phyloP scores from a whole-genome alignment of 371 early-diverging fungal species.

The Mortierella sp. region DNA sequence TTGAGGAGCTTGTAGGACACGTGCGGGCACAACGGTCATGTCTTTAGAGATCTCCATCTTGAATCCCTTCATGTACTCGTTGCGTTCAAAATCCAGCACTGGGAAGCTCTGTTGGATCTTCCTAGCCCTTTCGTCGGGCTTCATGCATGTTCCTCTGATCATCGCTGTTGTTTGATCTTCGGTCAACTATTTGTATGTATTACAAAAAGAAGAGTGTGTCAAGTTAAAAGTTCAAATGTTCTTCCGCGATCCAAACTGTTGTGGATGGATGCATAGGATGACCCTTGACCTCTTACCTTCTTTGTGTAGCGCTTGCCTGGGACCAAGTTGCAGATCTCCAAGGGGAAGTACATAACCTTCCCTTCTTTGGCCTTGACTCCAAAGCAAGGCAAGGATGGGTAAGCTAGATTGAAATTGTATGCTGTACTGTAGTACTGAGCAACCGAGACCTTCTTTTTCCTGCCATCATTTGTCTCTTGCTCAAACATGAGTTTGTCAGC shows the following conservation, averaged over 20 bases:
- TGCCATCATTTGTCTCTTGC: constrained; percentile 50
- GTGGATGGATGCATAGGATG: not conserved
- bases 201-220: not conserved
- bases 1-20: constrained; percentile 73
- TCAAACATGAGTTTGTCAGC: constrained; percentile 72
- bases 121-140: constrained; percentile 65
- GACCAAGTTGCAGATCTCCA: constrained; percentile 79
- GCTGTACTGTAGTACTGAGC: constrained; percentile 71
- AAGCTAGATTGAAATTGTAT: constrained; percentile 68
- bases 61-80: constrained; percentile 60
- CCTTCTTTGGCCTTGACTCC: constrained; percentile 60
- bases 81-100: constrained; percentile 43
- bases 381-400: constrained; percentile 80
- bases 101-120: constrained; percentile 48
- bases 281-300: constrained; percentile 43
- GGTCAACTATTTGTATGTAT: constrained; percentile 57
- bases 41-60: constrained; percentile 64
- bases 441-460: constrained; percentile 65
- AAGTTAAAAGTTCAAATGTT: not conserved
- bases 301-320: constrained; percentile 74
- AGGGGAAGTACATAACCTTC: constrained; percentile 70
- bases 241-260: not conserved
- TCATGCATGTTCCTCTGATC: constrained; percentile 79
- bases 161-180: constrained; percentile 81
- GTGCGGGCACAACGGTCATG: constrained; percentile 71